These are phyloP conservation scores for Skeletonema grethae DNA, from an alignment of 108 stramenopile species.

Conservation along the genomic window DNA sequence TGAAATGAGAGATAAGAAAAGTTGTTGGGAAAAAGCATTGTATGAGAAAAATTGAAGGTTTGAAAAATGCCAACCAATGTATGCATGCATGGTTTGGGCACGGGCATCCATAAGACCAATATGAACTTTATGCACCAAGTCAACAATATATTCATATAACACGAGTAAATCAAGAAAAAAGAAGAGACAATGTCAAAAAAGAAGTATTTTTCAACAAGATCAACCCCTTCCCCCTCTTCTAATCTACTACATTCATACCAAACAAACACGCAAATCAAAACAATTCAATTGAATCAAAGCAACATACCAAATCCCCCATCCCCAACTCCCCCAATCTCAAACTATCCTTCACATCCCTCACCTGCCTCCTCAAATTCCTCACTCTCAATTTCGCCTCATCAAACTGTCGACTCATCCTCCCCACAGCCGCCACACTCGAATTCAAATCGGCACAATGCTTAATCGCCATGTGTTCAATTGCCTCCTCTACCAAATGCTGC, in stretches of 20 bases:
- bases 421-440: constrained; percentile 78
- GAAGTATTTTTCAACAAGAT: neutral
- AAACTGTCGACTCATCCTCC: constrained; percentile 80
- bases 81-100: no score
- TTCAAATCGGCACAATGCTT: constrained; percentile 84
- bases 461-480: constrained; percentile 85
- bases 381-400: constrained; percentile 73
- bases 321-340: constrained; percentile 44
- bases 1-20: neutral
- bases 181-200: neutral
- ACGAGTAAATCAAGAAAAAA: neutral
- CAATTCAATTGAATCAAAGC: neutral
- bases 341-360: constrained; percentile 77
- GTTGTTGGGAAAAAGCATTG: neutral
- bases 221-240: neutral
- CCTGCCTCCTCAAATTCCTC: constrained; percentile 71
- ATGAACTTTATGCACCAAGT: neutral
- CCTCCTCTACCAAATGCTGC: constrained; percentile 71
- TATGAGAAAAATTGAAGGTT: neutral
- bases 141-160: no score
- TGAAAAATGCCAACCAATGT: neutral
- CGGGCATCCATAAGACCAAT: no score
- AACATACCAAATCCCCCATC: constrained; percentile 8
- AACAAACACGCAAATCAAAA: neutral
- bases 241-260: no score